Evolutionary conservation across 306 rosid genomes (phyloP).

Genomic region (Vigna unguiculata): DNA sequence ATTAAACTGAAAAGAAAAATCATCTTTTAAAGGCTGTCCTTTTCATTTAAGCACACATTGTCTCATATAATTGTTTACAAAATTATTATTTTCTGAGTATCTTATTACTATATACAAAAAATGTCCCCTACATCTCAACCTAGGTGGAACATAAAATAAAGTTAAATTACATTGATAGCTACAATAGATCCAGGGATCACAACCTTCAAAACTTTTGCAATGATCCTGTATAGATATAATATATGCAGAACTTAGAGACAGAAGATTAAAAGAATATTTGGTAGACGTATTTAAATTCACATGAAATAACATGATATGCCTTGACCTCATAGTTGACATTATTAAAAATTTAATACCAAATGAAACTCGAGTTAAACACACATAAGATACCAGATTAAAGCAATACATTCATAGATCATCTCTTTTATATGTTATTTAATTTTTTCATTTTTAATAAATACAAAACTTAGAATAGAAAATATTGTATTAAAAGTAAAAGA

Average conservation of each 20-base stretch:
- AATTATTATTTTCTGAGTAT: background rate
- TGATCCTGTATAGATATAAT: no score
- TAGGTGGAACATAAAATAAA: background rate
- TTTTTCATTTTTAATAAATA: no score
- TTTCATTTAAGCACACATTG: background rate
- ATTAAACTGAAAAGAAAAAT: background rate
- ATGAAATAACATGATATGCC: background rate
- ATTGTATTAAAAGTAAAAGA: no score
- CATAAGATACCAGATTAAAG: no score
- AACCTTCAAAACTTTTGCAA: background rate
- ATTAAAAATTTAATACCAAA: no score
- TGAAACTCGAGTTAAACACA: no score
- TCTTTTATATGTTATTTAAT: no score
- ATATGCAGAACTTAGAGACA: background rate
- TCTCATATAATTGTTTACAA: background rate
- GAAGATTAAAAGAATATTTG: background rate
- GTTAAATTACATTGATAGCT: background rate
- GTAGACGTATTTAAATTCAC: background rate
- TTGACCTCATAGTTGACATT: no score
- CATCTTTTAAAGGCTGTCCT: background rate
- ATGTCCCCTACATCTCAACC: background rate
- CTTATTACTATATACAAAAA: background rate
- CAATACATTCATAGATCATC: no score
- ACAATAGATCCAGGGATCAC: conserved; percentile 5
- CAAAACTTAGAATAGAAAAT: no score